phyloP scores from a whole-genome alignment of 1,139 yeast species.

The Meyerozyma smithsonii region DNA sequence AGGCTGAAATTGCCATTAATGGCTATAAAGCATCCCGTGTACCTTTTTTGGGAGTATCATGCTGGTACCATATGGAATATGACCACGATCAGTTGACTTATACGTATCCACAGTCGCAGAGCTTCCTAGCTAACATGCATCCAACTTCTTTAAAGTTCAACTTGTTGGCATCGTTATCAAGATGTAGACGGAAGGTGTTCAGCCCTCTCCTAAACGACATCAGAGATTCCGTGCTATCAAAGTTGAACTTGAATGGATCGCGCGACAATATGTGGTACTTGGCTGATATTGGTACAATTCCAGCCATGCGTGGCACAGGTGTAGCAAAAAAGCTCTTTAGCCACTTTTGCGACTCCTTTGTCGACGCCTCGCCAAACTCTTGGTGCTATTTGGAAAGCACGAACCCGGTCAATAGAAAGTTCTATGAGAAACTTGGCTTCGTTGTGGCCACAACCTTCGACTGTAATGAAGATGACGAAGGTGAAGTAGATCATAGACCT shows the following conservation, averaged over 20 bases:
- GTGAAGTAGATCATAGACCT: not conserved
- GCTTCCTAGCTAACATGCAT: slow-evolving; percentile 20
- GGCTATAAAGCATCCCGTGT: slow-evolving; percentile 14
- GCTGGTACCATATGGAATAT: slow-evolving; percentile 32
- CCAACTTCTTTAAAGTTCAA: slow-evolving; percentile 30
- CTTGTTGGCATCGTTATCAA: slow-evolving; percentile 29
- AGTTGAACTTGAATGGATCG: slow-evolving; percentile 10
- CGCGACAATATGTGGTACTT: slow-evolving; percentile 32
- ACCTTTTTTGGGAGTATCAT: slow-evolving; percentile 34
- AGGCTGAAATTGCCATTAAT: slow-evolving; percentile 22
- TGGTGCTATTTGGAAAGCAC: slow-evolving; percentile 38
- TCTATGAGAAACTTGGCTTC: slow-evolving; percentile 47
- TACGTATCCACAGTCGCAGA: slow-evolving; percentile 1
- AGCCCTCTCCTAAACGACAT: slow-evolving; percentile 32
- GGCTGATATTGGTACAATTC: slow-evolving; percentile 36
- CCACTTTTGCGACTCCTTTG: slow-evolving; percentile 22
- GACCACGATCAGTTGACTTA: slow-evolving; percentile 8
- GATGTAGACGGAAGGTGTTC: slow-evolving; percentile 32
- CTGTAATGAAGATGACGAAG: slow-evolving; percentile 24
- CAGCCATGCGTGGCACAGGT: slow-evolving; percentile 38
- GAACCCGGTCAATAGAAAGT: slow-evolving; percentile 45
- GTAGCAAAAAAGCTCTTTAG: slow-evolving; percentile 32
- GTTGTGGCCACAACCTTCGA: slow-evolving; percentile 40
- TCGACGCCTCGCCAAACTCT: slow-evolving; percentile 10
- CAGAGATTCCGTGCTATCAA: slow-evolving; percentile 21